Evolutionary conservation across 1,284 basidiomycete species (phyloP).

Genomic region (Pholiota adiposa): DNA sequence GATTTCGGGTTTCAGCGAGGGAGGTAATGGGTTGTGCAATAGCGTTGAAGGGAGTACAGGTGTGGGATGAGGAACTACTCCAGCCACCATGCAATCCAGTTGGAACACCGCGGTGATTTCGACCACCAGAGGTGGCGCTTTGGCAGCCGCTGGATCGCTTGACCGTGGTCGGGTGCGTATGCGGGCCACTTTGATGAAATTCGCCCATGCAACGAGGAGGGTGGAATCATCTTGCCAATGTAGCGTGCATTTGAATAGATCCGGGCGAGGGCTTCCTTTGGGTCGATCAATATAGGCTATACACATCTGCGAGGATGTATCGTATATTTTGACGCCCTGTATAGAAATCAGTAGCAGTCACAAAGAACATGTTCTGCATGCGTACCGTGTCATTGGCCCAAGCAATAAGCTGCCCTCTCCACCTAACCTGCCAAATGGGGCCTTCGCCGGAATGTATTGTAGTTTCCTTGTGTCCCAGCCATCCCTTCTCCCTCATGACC

Average conservation of each 20-base stretch:
- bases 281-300: conserved; percentile 91
- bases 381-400: conserved; percentile 94
- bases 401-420: conserved; percentile 87
- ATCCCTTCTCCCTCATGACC: conserved; percentile 91
- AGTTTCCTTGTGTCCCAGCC: conserved; percentile 95
- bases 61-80: conserved; percentile 80
- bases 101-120: conserved; percentile 94
- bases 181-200: conserved; percentile 90
- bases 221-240: conserved; percentile 93
- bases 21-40: conserved; percentile 25
- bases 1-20: conserved; percentile 24
- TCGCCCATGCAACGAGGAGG: conserved; percentile 93
- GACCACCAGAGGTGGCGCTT: conserved; percentile 62
- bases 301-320: conserved; percentile 77
- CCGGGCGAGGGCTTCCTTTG: conserved; percentile 82
- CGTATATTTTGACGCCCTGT: conserved; percentile 94
- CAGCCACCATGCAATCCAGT: conserved; percentile 95
- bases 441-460: conserved; percentile 89
- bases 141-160: conserved; percentile 43
- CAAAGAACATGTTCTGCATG: not conserved
- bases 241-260: conserved; percentile 91
- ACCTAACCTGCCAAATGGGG: conserved; percentile 91
- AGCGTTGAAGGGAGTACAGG: conserved; percentile 27
- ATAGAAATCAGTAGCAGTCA: not conserved
- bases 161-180: conserved; percentile 68